Evolutionary conservation across 495 filamentous ascomycete species (phyloP).

Genomic region (Cercophora sp.): DNA sequence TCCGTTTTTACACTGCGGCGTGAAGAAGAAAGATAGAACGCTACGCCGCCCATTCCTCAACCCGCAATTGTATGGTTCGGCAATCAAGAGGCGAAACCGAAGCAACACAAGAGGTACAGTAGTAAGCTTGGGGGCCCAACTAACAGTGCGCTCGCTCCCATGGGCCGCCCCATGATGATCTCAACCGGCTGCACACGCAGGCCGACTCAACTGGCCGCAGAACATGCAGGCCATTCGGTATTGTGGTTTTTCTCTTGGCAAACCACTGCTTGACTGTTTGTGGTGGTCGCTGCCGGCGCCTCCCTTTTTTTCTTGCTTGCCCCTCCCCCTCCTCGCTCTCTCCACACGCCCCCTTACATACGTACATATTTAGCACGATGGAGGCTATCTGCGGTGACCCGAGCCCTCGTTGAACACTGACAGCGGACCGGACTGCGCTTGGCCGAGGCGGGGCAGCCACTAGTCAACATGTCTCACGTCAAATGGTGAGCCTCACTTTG

Average conservation of each 20-base stretch:
- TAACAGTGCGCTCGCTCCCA: no score
- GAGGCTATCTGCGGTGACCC: no score
- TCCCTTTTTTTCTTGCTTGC: not conserved
- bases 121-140: no score
- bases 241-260: not conserved
- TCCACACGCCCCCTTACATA: no score
- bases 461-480: no score
- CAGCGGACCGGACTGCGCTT: no score
- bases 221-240: not conserved
- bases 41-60: not conserved
- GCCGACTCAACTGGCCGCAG: not conserved
- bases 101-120: no score
- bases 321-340: not conserved
- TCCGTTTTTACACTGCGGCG: not conserved
- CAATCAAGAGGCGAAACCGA: not conserved
- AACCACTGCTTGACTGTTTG: not conserved
- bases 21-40: not conserved
- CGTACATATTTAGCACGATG: no score
- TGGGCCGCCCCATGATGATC: no score
- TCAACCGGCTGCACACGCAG: not conserved
- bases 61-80: not conserved
- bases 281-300: not conserved
- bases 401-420: no score
- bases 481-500: no score
- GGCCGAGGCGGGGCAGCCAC: no score